Base-by-base conservation (phyloP, 345 rosid species). In the Camelina hispida region DNA sequence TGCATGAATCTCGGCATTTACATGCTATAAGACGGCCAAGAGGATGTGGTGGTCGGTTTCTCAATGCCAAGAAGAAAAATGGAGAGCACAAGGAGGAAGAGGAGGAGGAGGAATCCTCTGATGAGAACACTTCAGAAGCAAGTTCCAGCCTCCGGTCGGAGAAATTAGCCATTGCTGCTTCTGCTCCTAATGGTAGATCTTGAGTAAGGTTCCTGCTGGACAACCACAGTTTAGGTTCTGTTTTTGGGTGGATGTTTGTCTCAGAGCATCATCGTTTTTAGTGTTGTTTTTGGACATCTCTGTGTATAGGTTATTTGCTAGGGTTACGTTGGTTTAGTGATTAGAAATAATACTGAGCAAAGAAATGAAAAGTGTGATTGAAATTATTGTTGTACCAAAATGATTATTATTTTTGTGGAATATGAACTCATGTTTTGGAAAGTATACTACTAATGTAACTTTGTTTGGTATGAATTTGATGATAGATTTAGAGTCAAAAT, bases 1-100 rank as follows among this genome's bases (percentile, higher is more conserved):
- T 95, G 85, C 99, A 95, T 59, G 99, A 95, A 74, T 95, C 99
- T 66, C 92, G 99, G 1, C 97, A 95, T 86, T 82, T 83, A 73
- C 99, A 95, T 85, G 99, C 99, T 4, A 73, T 95, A 60, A 86
- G 82, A 87, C 83, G 99, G 70, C 97, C 97, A 17, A 89, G 99
- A 78, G 99, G 99, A 79, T 84, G 87, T 72, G 97, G 99, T 10
- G 99, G 99, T 13, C 86, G 99, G 72, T 87, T 93, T 84, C 91
- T 90, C 75, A 93, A 90, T 68, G 71, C 93, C 25, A 91, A 91
- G 87, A 90, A 90, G 80, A 73, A 75, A 13, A 76, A 71, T 28
- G 88, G 87, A 72, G 83, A 74, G 38, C 67, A 81, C 48, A 84
- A 87, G 78, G 81, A 75, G 4, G 91, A 78, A 59, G 85, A 35